Base-by-base conservation (phyloP, 148 eudicot species). In the Camellia lanceoleosa region DNA sequence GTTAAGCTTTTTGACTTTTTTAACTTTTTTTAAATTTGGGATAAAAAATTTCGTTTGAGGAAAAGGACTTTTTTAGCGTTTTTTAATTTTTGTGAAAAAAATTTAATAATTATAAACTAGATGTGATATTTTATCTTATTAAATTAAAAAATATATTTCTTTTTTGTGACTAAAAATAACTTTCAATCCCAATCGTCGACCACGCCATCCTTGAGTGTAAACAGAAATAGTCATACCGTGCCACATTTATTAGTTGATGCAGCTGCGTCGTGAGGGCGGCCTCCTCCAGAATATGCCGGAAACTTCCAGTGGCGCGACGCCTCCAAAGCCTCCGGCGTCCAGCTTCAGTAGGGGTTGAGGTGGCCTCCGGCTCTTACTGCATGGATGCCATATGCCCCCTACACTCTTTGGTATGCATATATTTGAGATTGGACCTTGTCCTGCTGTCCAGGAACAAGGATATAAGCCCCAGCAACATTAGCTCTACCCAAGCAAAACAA, bases 401-500 rank as follows among this genome's bases (percentile, higher is more conserved):
- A 77, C 74, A 0, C 23, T 74, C 59, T 78, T 2, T 5, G 89
- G 76, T 86, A 88, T 78, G 41, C 87, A 88, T 73, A 86, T 84
- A 1, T 75, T 55, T 0, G 90, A 78, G 11, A 88, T 88, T 59
- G 79, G 87, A 11, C 73, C 68, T 82, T 84, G 87, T 68, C 82
- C 80, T 5, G 84, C 86, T 44, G 91, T 88, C n/a, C 41, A 88
- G 84, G 23, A 88, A 87, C 86, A 88, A 74, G 2, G 89, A 88
- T 80, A 89, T 83, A 78, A 89, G 87, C 41, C 92, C 92, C 82
- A 89, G 41, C 60, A 87, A 69, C 92, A 89, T 89, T 55, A 89
- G 86, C 87, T 89, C 92, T 88, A 65, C 77, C 47, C 59, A n/a
- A n/a, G n/a, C n/a, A n/a, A 41, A 19, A 74, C 52, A 49, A 49